These are phyloP conservation scores for Fusarium secorum DNA, from an alignment of 2,329 filamentous ascomycete genomes.

Conservation along the genomic window DNA sequence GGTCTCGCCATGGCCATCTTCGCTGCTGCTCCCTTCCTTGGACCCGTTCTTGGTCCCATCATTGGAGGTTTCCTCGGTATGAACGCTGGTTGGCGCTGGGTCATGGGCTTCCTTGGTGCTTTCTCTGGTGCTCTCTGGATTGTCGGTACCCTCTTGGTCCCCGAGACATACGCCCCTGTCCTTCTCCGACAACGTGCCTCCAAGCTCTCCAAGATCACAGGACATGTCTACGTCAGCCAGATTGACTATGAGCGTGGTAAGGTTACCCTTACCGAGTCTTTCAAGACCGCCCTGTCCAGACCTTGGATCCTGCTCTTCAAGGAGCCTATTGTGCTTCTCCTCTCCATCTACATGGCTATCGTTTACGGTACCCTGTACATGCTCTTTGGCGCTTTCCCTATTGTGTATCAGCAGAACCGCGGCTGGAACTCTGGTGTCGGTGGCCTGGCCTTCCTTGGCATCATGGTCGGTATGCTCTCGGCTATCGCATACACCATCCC, in stretches of 20 bases:
- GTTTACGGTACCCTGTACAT: constrained; percentile 75
- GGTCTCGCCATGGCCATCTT: constrained; percentile 85
- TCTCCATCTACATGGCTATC: constrained; percentile 82
- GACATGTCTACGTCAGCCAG: constrained; percentile 30
- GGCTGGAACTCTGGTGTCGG: constrained; percentile 32
- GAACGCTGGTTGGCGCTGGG: constrained; percentile 76
- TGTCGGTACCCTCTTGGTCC: constrained; percentile 79
- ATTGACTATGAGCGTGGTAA: constrained; percentile 45
- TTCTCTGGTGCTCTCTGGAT: constrained; percentile 70
- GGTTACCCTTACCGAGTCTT: constrained; percentile 54
- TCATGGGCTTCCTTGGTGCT: constrained; percentile 85
- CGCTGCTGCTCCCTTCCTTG: constrained; percentile 77
- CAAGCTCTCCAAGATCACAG: constrained; percentile 32
- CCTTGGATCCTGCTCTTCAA: constrained; percentile 51
- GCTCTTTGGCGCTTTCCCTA: constrained; percentile 74
- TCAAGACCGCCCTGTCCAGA: constrained; percentile 73
- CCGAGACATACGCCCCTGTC: constrained; percentile 83
- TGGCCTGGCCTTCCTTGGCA: constrained; percentile 31
- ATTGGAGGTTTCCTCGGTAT: constrained; percentile 77
- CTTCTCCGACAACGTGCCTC: constrained; percentile 59
- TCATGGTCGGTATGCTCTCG: constrained; percentile 33
- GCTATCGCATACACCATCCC: constrained; percentile 30
- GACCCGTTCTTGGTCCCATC: constrained; percentile 59
- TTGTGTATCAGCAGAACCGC: constrained; percentile 66
- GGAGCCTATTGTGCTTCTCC: constrained; percentile 82